Base-by-base conservation (phyloP, 1,284 basidiomycete genomes). In the Schizophyllum commune region DNA sequence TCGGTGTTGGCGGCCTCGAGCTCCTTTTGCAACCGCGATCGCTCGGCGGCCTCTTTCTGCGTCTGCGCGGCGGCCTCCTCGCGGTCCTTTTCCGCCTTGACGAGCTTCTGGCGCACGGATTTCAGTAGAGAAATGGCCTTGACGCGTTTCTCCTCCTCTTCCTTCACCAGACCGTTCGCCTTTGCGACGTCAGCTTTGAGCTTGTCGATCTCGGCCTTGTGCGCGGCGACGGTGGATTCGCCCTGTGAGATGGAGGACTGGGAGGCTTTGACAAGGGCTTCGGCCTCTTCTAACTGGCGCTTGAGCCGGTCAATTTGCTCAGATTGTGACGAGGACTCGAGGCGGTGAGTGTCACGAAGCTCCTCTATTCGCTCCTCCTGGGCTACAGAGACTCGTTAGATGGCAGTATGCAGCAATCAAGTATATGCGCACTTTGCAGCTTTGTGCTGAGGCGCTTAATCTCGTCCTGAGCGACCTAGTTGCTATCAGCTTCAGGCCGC, bases 81-180 rank as follows among this genome's bases (percentile, higher is more conserved):
- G 68, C 85, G 86, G 33, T 96, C 94, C 76, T 93, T 94, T 73
- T 97, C 94, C 2, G 92, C 86, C 72, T 94, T 96, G 55, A 96
- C 91, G 20, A 94, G 77, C 73, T 96, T 97, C 73, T 92, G 88
- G 58, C 95, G 78, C n/a, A 97, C 91, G 1, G 93, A 90, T 77
- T 96, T 96, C 64, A 98, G 77, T 33, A 96, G 75, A 58, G 86
- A 88, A 63, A 97, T 89, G 0, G 94, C 94, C 70, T 97, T 98
- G n/a, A 86, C 83, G 13, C 95, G 85, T 73, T 97, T 97, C 73
- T 98, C 95, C 72, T 97, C 95, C 70, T 97, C 95, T 65, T 96
- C 94, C 71, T 92, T 96, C 1, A 85, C 86, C 1, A 78, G 64
- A 11, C 76, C 77, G 65, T 85, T 88, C 1, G 82, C 76, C 62